A percentile compares a stretch with the other conserved stretches of the same genome.
These are phyloP conservation scores for Microsporum audouinii DNA, from an alignment of 2,329 filamentous ascomycete species.

Conservation along the genomic window DNA sequence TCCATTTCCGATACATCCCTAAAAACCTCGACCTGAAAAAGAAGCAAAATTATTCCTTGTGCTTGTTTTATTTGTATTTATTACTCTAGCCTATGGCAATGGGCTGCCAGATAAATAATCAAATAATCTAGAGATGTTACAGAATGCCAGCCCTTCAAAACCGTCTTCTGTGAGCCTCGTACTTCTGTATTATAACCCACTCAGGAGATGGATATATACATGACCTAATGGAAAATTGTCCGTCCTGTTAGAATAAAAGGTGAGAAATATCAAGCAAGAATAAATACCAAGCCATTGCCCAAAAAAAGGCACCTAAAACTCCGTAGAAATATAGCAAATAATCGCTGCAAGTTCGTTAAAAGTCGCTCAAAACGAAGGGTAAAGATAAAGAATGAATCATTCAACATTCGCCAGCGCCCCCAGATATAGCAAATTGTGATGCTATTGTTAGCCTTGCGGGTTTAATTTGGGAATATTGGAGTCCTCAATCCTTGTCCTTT, in stretches of 20 bases:
- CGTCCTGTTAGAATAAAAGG: neutral
- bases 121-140: neutral
- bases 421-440: neutral
- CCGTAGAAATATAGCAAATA: neutral
- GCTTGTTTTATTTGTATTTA: neutral
- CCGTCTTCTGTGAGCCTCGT: neutral
- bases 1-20: neutral
- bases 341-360: neutral
- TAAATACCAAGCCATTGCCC: neutral
- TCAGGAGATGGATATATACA: constrained; percentile 1
- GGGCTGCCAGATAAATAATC: neutral
- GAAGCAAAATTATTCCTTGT: neutral
- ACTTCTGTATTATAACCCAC: neutral
- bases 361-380: neutral
- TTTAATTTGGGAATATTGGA: constrained; percentile 12
- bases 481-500: constrained; percentile 12
- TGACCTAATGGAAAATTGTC: neutral
- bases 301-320: neutral
- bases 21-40: neutral
- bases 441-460: constrained; percentile 1
- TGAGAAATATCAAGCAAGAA: neutral
- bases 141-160: neutral
- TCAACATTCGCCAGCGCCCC: neutral
- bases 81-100: neutral
- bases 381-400: neutral